phyloP scores from a whole-genome alignment of 805 yeast species.

The Ogataea wickerhamii region DNA sequence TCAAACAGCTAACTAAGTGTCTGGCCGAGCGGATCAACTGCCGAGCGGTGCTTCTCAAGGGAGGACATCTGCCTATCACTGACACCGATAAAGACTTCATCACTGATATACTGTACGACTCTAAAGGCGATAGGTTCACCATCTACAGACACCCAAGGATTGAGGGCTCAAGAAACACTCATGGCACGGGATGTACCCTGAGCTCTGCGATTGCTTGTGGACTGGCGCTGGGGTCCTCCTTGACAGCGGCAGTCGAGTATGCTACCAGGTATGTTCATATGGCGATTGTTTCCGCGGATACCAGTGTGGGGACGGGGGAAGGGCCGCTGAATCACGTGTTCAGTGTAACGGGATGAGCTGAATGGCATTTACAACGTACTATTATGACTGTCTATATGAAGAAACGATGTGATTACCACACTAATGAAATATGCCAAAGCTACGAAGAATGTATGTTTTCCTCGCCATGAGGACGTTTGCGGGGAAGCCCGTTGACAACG shows the following conservation, averaged over 20 bases:
- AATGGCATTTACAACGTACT: too few species aligned
- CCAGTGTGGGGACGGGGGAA: slow-evolving; percentile 46
- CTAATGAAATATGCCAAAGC: not conserved
- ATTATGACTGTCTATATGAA: not conserved
- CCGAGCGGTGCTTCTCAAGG: slow-evolving; percentile 58
- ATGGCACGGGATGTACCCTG: slow-evolving; percentile 87
- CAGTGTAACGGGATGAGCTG: not conserved
- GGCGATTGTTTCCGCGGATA: slow-evolving; percentile 47
- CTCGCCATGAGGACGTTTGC: slow-evolving; percentile 5
- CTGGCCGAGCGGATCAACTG: slow-evolving; percentile 32
- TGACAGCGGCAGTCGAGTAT: slow-evolving; percentile 48
- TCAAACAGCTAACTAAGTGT: slow-evolving; percentile 31
- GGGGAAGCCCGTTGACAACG: slow-evolving; percentile 43
- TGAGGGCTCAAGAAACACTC: slow-evolving; percentile 53
- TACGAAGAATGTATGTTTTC: not conserved
- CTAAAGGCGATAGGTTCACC: slow-evolving; percentile 33
- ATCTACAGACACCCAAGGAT: slow-evolving; percentile 44
- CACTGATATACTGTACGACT: slow-evolving; percentile 52
- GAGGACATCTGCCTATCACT: slow-evolving; percentile 67
- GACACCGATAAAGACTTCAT: slow-evolving; percentile 28
- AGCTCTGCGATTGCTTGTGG: slow-evolving; percentile 76
- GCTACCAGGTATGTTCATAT: slow-evolving; percentile 64
- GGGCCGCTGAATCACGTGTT: slow-evolving; percentile 70
- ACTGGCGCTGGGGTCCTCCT: slow-evolving; percentile 49
- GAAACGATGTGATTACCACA: not conserved